Evolutionary conservation across 73 alveolate species (phyloP).

Genomic region (Urostyla sp.): DNA sequence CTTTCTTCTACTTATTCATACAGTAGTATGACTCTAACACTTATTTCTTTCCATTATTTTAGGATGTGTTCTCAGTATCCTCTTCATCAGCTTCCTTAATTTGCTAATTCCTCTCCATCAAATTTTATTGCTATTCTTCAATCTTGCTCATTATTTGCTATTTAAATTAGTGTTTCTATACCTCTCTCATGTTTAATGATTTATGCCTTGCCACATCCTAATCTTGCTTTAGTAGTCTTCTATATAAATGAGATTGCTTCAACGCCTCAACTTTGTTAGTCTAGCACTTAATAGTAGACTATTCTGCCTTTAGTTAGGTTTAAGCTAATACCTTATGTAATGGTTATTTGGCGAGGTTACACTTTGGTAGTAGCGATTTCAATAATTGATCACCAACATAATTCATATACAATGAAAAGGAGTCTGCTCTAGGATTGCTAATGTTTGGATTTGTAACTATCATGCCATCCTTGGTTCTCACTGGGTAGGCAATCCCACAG

Average conservation of each 20-base stretch:
- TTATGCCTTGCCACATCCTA: conserved; percentile 7
- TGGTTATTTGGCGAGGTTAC: conserved; percentile 25
- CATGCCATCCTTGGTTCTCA: conserved; percentile 70
- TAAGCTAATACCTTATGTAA: conserved; percentile 21
- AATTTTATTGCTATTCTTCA: background rate
- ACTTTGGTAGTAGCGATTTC: conserved; percentile 54
- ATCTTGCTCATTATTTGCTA: background rate
- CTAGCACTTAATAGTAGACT: background rate
- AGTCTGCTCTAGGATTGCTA: conserved; percentile 70
- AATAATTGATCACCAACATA: conserved; percentile 59
- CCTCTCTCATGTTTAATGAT: conserved; percentile 26
- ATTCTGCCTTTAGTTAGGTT: background rate
- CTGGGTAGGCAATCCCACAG: conserved; percentile 70
- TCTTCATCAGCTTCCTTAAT: background rate
- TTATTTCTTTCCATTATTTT: too few relatives aligned
- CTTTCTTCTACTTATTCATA: too few relatives aligned
- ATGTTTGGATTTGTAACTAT: conserved; percentile 34
- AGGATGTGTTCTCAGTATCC: too few relatives aligned
- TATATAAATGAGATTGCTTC: conserved; percentile 23
- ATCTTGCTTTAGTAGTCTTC: background rate
- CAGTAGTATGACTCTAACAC: too few relatives aligned
- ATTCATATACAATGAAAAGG: conserved; percentile 68
- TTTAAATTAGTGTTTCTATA: background rate
- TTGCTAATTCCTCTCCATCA: too few relatives aligned
- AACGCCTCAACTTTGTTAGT: conserved; percentile 12